These are phyloP conservation scores for Yamadazyma mexicana DNA, from an alignment of 1,139 yeast species.

Conservation along the genomic window DNA sequence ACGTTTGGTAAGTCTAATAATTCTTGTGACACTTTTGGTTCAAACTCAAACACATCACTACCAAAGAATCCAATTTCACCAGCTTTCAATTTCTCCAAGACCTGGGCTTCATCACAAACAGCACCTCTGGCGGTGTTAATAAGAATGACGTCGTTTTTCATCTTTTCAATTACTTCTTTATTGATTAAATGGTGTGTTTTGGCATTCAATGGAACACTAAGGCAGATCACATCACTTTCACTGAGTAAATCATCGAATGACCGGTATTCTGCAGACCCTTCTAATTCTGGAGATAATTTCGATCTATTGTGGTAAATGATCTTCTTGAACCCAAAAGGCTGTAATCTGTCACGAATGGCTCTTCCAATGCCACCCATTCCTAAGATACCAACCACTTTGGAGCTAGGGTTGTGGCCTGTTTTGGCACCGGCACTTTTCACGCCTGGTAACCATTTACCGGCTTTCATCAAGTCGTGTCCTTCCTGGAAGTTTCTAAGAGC, in stretches of 20 bases:
- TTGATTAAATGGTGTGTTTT: conserved; percentile 61
- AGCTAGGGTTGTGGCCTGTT: conserved; percentile 53
- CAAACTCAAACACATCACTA: conserved; percentile 81
- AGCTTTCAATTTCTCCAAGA: conserved; percentile 59
- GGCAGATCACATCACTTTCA: conserved; percentile 56
- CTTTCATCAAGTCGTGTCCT: conserved; percentile 43
- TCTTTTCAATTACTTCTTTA: conserved; percentile 49
- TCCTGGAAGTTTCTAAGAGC: conserved; percentile 65
- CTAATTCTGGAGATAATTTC: conserved; percentile 53
- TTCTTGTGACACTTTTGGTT: conserved; percentile 69
- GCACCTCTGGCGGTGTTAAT: conserved; percentile 77
- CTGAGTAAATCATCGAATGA: conserved; percentile 56
- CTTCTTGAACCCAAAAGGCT: conserved; percentile 63
- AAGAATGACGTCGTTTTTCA: conserved; percentile 65
- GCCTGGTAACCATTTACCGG: conserved; percentile 58
- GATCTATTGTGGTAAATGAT: conserved; percentile 63
- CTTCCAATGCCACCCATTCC: conserved; percentile 83
- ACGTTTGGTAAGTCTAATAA: conserved; percentile 57
- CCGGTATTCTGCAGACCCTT: conserved; percentile 56
- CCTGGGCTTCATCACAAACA: conserved; percentile 64
- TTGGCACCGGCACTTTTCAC: conserved; percentile 26
- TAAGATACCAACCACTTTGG: conserved; percentile 61
- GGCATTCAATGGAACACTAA: conserved; percentile 62
- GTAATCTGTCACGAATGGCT: conserved; percentile 59
- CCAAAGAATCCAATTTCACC: conserved; percentile 78